Evolutionary conservation across 2,329 filamentous ascomycete genomes (phyloP).

Genomic region (Ambrosiella beaveri): DNA sequence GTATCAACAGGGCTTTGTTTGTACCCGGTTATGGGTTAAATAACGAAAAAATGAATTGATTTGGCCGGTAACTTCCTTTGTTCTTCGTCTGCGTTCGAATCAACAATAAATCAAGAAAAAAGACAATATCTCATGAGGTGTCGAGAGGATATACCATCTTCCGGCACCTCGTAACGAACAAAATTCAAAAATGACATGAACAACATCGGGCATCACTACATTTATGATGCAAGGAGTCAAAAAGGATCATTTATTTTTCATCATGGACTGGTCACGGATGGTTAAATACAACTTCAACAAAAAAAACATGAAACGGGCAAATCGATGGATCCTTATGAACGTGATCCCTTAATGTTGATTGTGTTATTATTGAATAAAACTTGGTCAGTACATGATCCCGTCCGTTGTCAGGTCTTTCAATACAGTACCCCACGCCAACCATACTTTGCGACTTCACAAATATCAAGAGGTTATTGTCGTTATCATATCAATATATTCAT

Average conservation of each 20-base stretch:
- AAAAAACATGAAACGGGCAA: background rate
- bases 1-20: slow-evolving; percentile 27
- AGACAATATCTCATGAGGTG: too few species aligned
- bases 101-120: too few species aligned
- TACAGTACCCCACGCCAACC: too few species aligned
- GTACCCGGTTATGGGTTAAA: slow-evolving; percentile 23
- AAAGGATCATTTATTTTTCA: background rate
- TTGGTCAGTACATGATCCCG: too few species aligned
- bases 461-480: background rate
- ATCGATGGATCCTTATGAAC: too few species aligned
- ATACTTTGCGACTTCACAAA: too few species aligned
- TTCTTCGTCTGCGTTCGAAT: background rate
- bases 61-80: slow-evolving; percentile 12
- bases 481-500: background rate
- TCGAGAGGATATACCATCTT: too few species aligned
- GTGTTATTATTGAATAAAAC: too few species aligned
- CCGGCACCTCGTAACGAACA: background rate
- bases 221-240: background rate
- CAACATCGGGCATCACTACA: background rate
- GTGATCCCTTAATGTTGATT: too few species aligned
- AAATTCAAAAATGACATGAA: background rate
- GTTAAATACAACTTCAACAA: background rate
- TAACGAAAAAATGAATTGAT: slow-evolving; percentile 18
- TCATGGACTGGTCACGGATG: background rate
- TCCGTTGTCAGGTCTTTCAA: too few species aligned